Base-by-base conservation (phyloP, 129 eudicot species). In the Ambrosia artemisiifolia region DNA sequence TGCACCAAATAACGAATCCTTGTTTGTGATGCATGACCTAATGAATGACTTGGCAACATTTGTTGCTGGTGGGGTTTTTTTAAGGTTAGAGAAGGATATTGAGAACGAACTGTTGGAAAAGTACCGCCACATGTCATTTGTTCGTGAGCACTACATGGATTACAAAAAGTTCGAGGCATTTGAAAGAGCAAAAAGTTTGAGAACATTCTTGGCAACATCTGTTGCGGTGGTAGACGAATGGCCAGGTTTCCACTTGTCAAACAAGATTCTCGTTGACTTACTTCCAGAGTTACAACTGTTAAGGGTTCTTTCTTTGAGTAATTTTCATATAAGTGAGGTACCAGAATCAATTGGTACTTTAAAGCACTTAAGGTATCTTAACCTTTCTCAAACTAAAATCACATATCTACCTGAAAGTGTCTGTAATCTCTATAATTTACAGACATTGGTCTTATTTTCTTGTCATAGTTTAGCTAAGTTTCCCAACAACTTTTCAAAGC, bases 1-100 rank as follows among this genome's bases (percentile, higher is more conserved):
- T 8, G 49, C 73, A 3, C 57, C 73, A 47, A 34, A 55, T 19
- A 12, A 33, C 6, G 44, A 43, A 64, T 76, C 77, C 0, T 3
- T n/a, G 61, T 72, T 24, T 33, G 77, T 74, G 44, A 74, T 80
- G 81, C 85, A 84, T 76, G 83, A 84, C 42, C 38, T 84, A 9
- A 69, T 79, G 61, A 34, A 83, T 72, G 87, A 79, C 24, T 16
- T 79, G 30, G 78, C 84, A 1, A 60, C 54, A 9, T 72, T 7
- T 34, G 76, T 75, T 55, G 69, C 84, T 17, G 50, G 81, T 1
- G 62, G 32, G 11, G 57, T 70, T 12, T 77, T 67, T 36, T 30
- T 59, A 63, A 67, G 69, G 69, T 59, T 69, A 16, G 87, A 79
- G 7, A 84, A 77, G 17, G 68, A 66, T 20, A 28, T 5, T 16